Evolutionary conservation across 164 flowering plant species (phyloP).

Genomic region (Akebia trifoliata): DNA sequence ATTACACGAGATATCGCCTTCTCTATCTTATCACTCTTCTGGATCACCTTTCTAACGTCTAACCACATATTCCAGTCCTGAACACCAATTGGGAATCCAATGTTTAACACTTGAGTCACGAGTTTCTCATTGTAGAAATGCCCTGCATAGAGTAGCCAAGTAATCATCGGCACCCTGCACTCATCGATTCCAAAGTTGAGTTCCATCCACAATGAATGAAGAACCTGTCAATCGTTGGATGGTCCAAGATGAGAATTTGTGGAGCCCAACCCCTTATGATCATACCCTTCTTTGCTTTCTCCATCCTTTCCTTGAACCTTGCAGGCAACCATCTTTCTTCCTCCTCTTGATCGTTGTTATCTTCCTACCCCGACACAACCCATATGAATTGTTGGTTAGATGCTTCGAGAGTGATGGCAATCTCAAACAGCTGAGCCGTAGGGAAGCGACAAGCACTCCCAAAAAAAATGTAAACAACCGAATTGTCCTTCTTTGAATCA

Average conservation of each 20-base stretch:
- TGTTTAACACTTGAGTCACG: no score
- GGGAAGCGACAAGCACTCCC: not conserved
- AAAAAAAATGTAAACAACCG: not conserved
- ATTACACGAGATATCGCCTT: no score
- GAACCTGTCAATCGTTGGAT: slow-evolving; percentile 4
- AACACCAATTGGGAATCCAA: no score
- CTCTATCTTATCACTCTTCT: no score
- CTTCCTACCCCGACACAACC: not conserved
- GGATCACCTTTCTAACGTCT: no score
- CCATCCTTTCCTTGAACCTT: slow-evolving; percentile 2
- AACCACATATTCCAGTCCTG: no score
- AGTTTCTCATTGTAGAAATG: no score
- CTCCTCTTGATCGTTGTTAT: not conserved
- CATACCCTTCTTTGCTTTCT: not conserved
- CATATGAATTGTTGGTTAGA: not conserved
- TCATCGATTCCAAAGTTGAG: not conserved
- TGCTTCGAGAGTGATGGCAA: slow-evolving; percentile 1
- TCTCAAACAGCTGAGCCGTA: not conserved
- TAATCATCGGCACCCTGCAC: no score
- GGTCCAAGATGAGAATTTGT: not conserved
- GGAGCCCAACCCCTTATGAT: slow-evolving; percentile 4
- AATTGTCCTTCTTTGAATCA: not conserved
- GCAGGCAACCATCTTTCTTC: not conserved
- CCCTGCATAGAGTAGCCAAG: no score
- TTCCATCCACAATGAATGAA: slow-evolving; percentile 5